Evolutionary conservation across 2,329 filamentous ascomycete species (phyloP).

Genomic region (Macroventuria anomochaeta): DNA sequence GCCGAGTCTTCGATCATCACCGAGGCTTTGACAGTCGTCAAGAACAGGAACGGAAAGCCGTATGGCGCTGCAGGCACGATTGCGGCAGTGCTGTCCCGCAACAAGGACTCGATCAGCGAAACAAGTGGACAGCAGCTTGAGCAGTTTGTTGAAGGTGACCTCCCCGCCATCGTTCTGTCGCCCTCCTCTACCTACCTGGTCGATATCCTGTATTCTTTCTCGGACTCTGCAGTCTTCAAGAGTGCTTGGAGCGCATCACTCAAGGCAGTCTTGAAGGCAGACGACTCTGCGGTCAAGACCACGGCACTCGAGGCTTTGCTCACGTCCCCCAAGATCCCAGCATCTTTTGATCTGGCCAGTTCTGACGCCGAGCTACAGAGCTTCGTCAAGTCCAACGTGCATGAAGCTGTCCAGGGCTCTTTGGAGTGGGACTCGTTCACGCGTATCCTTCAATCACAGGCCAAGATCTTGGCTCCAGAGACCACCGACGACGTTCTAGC

Average conservation of each 20-base stretch:
- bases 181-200: slow-evolving; percentile 72
- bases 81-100: slow-evolving; percentile 58
- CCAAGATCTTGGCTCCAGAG: slow-evolving; percentile 41
- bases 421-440: slow-evolving; percentile 47
- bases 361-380: slow-evolving; percentile 45
- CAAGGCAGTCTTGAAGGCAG: slow-evolving; percentile 35
- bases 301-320: slow-evolving; percentile 43
- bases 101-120: slow-evolving; percentile 51
- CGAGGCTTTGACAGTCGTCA: slow-evolving; percentile 58
- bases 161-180: slow-evolving; percentile 68
- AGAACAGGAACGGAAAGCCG: slow-evolving; percentile 67
- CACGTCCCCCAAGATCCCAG: slow-evolving; percentile 45
- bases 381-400: slow-evolving; percentile 42
- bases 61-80: slow-evolving; percentile 68
- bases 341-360: slow-evolving; percentile 45
- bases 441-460: slow-evolving; percentile 44
- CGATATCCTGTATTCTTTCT: slow-evolving; percentile 64
- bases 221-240: slow-evolving; percentile 38
- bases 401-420: slow-evolving; percentile 38
- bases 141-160: slow-evolving; percentile 61
- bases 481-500: slow-evolving; percentile 50
- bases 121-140: slow-evolving; percentile 51
- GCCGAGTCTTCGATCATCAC: slow-evolving; percentile 54
- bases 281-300: slow-evolving; percentile 36
- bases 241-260: slow-evolving; percentile 41